Base-by-base conservation (phyloP, 345 rosid genomes). In the Brassica rapa region DNA sequence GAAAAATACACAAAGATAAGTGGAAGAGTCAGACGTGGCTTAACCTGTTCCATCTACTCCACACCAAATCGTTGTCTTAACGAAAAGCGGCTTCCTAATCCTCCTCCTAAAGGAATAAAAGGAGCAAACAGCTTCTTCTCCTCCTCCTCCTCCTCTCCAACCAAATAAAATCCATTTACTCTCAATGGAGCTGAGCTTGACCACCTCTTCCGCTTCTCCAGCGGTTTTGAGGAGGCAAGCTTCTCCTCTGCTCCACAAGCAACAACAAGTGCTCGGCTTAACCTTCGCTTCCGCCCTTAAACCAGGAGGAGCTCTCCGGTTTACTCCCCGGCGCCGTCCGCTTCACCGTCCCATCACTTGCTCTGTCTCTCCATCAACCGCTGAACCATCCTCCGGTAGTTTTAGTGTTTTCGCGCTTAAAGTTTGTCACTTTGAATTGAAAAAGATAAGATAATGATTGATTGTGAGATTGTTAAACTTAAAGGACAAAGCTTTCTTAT, bases 331-430 rank as follows among this genome's bases (percentile, higher is more conserved):
- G 33, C 72, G 80, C 41, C 86, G 76, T 78, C 73, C 86, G 19
- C 68, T 66, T 71, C 81, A 30, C 70, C 70, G 68, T 66, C 86
- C 88, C 14, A 80, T 89, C 86, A 79, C 82, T 51, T 91, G 94
- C 86, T 87, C 98, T 69, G 90, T 72, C 77, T 82, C 95, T 83
- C 85, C 81, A 27, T 71, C 80, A 39, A 86, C 89, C 53, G 41
- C 90, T 12, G 89, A 89, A 80, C 21, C 93, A 35, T 46, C 87
- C 49, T 39, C 84, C 6, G 96, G 98, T 93, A 76, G 75, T 72
- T 60, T 4, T 24, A 43, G 21, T 9, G 9, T 33, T 51, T n/a
- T 6, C 2, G 6, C 1, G 35, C 27, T 11, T 64, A 0, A 12
- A 5, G 11, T 19, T 15, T 15, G 9, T n/a, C 24, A 33, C 33